A percentile compares a stretch with the other conserved stretches of the same genome.
phyloP scores from a whole-genome alignment of 371 early-diverging fungal genomes.

The Mortierella sp. region DNA sequence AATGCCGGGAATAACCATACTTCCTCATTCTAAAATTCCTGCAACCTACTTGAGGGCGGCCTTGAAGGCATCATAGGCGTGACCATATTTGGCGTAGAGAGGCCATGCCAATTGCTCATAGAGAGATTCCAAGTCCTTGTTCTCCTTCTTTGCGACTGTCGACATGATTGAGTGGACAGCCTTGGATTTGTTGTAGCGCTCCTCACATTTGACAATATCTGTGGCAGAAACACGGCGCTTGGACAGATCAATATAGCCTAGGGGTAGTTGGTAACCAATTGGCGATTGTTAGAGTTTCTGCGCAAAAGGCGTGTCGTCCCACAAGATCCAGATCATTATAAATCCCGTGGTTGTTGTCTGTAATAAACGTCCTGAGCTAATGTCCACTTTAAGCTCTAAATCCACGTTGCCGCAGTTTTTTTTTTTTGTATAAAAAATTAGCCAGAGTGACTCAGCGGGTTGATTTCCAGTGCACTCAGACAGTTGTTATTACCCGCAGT shows the following conservation, averaged over 20 bases:
- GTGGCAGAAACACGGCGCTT: conserved; percentile 98
- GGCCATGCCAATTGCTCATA: conserved; percentile 97
- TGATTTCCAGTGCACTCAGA: too few relatives aligned
- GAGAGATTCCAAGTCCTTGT: conserved; percentile 85
- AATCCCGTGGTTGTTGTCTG: neutral
- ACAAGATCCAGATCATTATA: neutral
- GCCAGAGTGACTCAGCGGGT: neutral
- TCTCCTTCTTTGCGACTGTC: conserved; percentile 94
- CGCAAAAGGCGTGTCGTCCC: neutral
- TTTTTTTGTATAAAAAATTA: neutral
- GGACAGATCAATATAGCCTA: conserved; percentile 99
- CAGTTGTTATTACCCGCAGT: neutral
- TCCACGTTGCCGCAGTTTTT: neutral
- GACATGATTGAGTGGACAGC: conserved; percentile 89
- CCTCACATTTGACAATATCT: conserved; percentile 95
- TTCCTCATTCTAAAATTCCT: neutral
- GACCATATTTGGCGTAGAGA: conserved; percentile 98
- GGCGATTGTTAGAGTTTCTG: neutral
- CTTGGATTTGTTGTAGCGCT: conserved; percentile 97
- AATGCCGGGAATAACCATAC: neutral
- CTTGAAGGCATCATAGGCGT: conserved; percentile 98
- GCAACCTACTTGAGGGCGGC: conserved; percentile 84
- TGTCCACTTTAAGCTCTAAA: neutral
- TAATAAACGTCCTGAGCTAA: neutral
- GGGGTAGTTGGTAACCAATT: neutral